Base-by-base conservation (phyloP, 164 flowering plant species). In the Buxus sempervirens region DNA sequence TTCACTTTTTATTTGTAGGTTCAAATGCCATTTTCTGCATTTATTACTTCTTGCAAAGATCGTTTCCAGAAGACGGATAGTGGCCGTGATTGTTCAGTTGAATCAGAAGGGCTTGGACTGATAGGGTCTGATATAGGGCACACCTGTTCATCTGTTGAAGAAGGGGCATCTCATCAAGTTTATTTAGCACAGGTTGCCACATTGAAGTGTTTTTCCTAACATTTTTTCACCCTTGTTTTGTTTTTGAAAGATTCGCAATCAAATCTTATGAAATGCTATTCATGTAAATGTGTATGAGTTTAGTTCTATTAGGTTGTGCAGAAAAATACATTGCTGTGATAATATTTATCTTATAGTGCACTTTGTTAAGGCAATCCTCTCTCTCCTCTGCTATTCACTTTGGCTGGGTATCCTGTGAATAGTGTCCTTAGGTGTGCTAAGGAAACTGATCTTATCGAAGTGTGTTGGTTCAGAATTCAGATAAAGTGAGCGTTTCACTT, bases 181-280 rank as follows among this genome's bases (percentile, higher is more conserved):
- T 92, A 89, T 71, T 79, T 92, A 71, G 98, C 97, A 16, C 98
- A 93, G 95, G 98, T 95, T 70, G 57, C 63, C 15, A 20, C 4
- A 15, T 57, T 26, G 20, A 60, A 24, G 38, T 8, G 38, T 21
- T 65, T 38, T 51, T 18, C 41, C 15, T 58, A 23, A 23, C 36
- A 9, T 22, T 45, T 60, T n/a, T n/a, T 14, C 56, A 12, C 62
- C 54, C 32, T 69, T 22, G 22, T 41, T 68, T 53, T 16, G 12
- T 9, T 57, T 28, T 24, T 61, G 9, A 28, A 45, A 45, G 5
- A 45, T 45, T 45, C 12, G 16, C 51, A 45, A 1, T 45, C 51
- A 45, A 45, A 5, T 45, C 51, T 45, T 10, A 10, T 45, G 12
- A 45, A 32, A 32, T 3, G 38, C 7, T 32, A 32, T n/a, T n/a